Evolutionary conservation across 305 asterid genomes (phyloP), one percentile per base, ranked within the genome.

Genomic region (Petunia hybrid): DNA sequence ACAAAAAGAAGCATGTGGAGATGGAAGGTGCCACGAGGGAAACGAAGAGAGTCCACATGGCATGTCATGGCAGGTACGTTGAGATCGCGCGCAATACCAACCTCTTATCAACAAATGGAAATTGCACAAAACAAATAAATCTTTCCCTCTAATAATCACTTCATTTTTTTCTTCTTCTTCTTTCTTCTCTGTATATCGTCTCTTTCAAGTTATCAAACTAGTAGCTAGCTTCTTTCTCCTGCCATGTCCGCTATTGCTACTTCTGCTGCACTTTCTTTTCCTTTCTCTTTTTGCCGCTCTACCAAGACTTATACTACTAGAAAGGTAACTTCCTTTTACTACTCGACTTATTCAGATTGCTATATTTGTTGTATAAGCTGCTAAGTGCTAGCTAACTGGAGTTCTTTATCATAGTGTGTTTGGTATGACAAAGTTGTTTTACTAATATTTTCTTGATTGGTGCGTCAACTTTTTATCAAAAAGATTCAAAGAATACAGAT

Each of bases 191-290:
- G 35, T 70, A 13, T 9, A 63, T 48, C 48, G 87, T 81, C 55
- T 81, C 77, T 80, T 79, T 59, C 85, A 62, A 36, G 53, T 83
- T 83, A 8, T 68, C 2, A 41, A n/a, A 8, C 6, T 31, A 35
- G 61, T n/a, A 53, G 48, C 62, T 22, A 42, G 59, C 70, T 5
- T 14, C 75, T 48, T 6, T 36, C 73, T 1, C 14, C 73, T 74
- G 85, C 87, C 90, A 95, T 95, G 99, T 82, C 92, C 88, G 87
- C 98, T 88, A 90, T 91, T 88, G 97, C 97, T 65, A 85, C 95
- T 5, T 94, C 97, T 84, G 90, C 93, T 67, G 93, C 92, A 82
- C 94, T 93, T 4, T 81, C 90, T 53, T 90, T 92, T 66, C 95
- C 99, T 2, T 82, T 90, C 78, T 85, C 97, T 53, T 80, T 84